Base-by-base conservation (phyloP, 2,329 filamentous ascomycete species). In the Trematosphaeria pertusa region DNA sequence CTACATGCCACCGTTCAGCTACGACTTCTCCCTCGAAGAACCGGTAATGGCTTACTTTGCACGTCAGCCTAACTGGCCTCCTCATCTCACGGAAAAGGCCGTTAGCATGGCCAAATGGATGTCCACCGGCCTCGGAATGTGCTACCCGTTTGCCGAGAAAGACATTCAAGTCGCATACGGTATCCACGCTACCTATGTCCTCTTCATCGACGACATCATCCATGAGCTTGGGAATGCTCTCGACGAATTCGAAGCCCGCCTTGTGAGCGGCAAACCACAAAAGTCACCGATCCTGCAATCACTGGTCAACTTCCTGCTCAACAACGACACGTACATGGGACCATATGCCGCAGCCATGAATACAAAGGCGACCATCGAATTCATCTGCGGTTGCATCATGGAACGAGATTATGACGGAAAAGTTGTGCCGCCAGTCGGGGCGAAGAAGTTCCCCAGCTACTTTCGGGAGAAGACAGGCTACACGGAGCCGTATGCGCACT, bases 201-300 rank as follows among this genome's bases (percentile, higher is more conserved):
- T 52, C 18, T 52, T 52, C 44, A 52, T 48, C 28, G 49, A 52
- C 34, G 49, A 52, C 44, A 52, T 52, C 40, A 42, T 48, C 44
- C 49, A 45, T 32, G 49, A 52, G 32, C 49, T 52, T 18, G 49
- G 49, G 4, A 40, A 48, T 17, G 45, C 49, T 28, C 44, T 52
- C 15, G 45, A 52, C 37, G 44, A 52, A 22, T 48, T 52, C 32
- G 49, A 52, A 32, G 21, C 33, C 20, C 40, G 49, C 1, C 49
- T 52, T 35, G 45, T 48, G 11, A 52, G 33, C 36, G 44, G 49
- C 30, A 48, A 42, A 30, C 44, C 44, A 10, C 49, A 52, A 34
- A 52, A 52, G 41, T 52, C 49, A n/a, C 49, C 49, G n/a, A 52
- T 52, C 33, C 28, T 52, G 20, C 49, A 52, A 35, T 52, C 49